These are phyloP conservation scores for Phaseolus coccineus DNA, from an alignment of 331 rosid genomes.

Conservation along the genomic window DNA sequence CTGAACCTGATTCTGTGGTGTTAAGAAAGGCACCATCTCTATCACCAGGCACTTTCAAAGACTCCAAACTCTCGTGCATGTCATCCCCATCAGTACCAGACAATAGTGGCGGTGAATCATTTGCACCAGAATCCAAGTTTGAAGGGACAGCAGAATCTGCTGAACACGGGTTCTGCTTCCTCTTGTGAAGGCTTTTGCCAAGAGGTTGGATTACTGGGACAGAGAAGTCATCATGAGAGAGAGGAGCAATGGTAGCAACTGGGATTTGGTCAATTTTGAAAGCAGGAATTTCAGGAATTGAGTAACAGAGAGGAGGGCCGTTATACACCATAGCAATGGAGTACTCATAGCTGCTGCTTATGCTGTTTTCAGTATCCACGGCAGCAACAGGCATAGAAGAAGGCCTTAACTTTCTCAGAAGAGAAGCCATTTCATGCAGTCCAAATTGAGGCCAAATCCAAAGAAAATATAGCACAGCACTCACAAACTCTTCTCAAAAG, in stretches of 20 bases:
- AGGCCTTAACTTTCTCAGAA: constrained; percentile 59
- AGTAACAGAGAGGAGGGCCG: constrained; percentile 72
- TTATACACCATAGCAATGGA: constrained; percentile 73
- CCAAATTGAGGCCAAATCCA: constrained; percentile 15
- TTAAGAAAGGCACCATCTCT: not conserved
- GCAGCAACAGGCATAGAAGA: constrained; percentile 39
- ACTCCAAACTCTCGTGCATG: not conserved
- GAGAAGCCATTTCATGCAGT: constrained; percentile 54
- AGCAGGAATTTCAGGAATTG: constrained; percentile 70
- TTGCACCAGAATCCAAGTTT: constrained; percentile 9
- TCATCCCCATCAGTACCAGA: not conserved
- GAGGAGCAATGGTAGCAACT: constrained; percentile 63
- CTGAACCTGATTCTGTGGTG: constrained; percentile 47
- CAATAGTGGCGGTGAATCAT: not conserved
- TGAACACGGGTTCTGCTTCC: not conserved
- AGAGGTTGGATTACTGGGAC: constrained; percentile 82
- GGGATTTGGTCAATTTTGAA: constrained; percentile 70
- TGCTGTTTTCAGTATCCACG: constrained; percentile 42
- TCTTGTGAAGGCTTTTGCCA: constrained; percentile 39
- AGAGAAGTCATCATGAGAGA: constrained; percentile 40
- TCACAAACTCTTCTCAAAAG: constrained; percentile 31
- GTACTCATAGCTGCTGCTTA: constrained; percentile 53
- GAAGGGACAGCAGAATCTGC: constrained; percentile 30
- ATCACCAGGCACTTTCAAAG: constrained; percentile 10
- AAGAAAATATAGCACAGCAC: not conserved